Base-by-base conservation (phyloP, 2,329 filamentous ascomycete genomes). In the Arthrobotrys pseudoclavata region DNA sequence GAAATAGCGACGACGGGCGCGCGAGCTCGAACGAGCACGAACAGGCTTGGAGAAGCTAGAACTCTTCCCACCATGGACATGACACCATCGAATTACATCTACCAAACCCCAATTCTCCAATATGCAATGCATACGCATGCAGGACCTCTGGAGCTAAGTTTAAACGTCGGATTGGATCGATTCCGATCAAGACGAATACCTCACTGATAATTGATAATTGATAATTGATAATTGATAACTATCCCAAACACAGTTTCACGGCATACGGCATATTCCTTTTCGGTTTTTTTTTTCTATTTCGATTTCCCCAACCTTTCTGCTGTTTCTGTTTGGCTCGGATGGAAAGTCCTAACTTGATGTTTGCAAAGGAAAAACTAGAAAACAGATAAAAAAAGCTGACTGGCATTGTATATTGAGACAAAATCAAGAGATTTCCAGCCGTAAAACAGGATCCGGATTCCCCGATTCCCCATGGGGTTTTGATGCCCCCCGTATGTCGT, bases 121-220 rank as follows among this genome's bases (percentile, higher is more conserved):
- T 60, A 60, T 60, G 55, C 55, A 60, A 60, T 60, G 55, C 55
- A 20, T 60, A 60, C 55, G 55, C 55, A 60, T 60, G 55, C 55
- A 60, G 55, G 31, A 45, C 42, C 55, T 20, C 6, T 20, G 13
- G 37, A 15, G 55, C 47, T 42, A 24, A 60, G 42, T n/a, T 20
- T 20, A 7, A 45, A 60, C 55, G 55, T 60, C 52, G 13, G 37
- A 40, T 45, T 20, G 37, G 29, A 57, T 57, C 37, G 20, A 42
- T 60, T 60, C 55, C 55, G 55, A 60, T 18, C 10, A 60, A 42
- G 55, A 60, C 13, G 20, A 42, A 57, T 34, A 37, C 52, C 52
- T 55, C 24, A 31, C 48, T 24, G 10, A 55, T 55, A 34, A 20
- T n/a, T n/a, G n/a, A n/a, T n/a, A n/a, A n/a, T n/a, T n/a, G n/a